Conservation (phyloP, 2,329 filamentous ascomycete genomes). For the Microsporum ferrugineum region DNA sequence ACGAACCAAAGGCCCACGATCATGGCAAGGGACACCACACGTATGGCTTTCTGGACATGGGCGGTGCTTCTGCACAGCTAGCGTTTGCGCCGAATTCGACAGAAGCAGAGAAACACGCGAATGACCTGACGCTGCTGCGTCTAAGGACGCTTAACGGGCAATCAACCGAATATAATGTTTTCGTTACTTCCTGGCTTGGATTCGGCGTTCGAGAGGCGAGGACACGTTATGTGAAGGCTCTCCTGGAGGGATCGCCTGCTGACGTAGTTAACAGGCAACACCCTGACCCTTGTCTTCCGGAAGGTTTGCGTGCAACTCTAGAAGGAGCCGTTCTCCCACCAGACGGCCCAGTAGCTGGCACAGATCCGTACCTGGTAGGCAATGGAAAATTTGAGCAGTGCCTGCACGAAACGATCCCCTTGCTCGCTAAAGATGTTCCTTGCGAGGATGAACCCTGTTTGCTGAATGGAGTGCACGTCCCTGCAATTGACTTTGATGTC, state of each 20-base stretch:
- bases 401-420: slow-evolving; percentile 64
- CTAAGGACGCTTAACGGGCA: slow-evolving; percentile 72
- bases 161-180: slow-evolving; percentile 71
- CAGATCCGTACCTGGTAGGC: slow-evolving; percentile 55
- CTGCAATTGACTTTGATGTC: slow-evolving; percentile 89
- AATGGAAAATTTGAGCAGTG: slow-evolving; percentile 84
- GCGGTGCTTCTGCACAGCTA: slow-evolving; percentile 92
- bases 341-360: slow-evolving; percentile 26
- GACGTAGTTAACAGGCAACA: slow-evolving; percentile 52
- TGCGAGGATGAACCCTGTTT: slow-evolving; percentile 78
- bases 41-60: slow-evolving; percentile 97
- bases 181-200: slow-evolving; percentile 91
- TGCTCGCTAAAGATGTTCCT: slow-evolving; percentile 78
- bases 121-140: slow-evolving; percentile 77
- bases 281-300: slow-evolving; percentile 82
- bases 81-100: slow-evolving; percentile 92
- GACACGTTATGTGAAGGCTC: slow-evolving; percentile 64
- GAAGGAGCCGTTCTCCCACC: slow-evolving; percentile 49
- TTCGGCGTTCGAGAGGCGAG: slow-evolving; percentile 95
- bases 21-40: slow-evolving; percentile 86
- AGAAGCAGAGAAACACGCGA: slow-evolving; percentile 75
- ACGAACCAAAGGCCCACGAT: slow-evolving; percentile 58
- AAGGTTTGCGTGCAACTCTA: slow-evolving; percentile 60
- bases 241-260: slow-evolving; percentile 54
- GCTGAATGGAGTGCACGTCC: slow-evolving; percentile 81